Evolutionary conservation across 2,329 filamentous ascomycete genomes (phyloP).

Genomic region (Sporothrix pallida): DNA sequence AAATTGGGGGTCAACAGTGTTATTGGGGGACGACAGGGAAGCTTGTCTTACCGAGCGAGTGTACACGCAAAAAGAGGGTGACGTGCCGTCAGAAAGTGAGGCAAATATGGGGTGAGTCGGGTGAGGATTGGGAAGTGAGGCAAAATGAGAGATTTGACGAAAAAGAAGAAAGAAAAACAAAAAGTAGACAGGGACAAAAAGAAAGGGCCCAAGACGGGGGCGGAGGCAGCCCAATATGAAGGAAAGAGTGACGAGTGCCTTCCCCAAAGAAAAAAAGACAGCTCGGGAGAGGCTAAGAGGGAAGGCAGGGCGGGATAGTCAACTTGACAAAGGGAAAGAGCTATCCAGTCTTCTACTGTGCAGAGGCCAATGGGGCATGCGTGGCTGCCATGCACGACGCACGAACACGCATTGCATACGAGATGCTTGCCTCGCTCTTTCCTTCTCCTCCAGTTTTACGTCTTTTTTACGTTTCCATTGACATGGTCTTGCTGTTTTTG

Average conservation of each 20-base stretch:
- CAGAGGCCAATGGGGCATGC: neutral
- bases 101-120: neutral
- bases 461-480: neutral
- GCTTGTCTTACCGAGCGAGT: constrained; percentile 4
- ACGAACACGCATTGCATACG: constrained; percentile 13
- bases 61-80: neutral
- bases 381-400: constrained; percentile 7
- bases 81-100: neutral
- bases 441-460: neutral
- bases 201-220: neutral
- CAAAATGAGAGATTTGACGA: neutral
- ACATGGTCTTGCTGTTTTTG: too few relatives aligned
- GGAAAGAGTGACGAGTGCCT: constrained; percentile 14
- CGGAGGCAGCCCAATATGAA: constrained; percentile 32
- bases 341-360: neutral
- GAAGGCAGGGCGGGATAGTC: neutral
- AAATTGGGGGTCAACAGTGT: constrained; percentile 18
- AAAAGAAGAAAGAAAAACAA: neutral
- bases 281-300: constrained; percentile 5
- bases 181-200: neutral
- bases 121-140: neutral
- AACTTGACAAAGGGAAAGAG: constrained; percentile 25
- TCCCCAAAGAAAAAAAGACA: neutral
- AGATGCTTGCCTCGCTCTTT: neutral
- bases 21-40: neutral